Base-by-base conservation (phyloP, 2,329 filamentous ascomycete genomes). In the Mycosphaerella arachidis region DNA sequence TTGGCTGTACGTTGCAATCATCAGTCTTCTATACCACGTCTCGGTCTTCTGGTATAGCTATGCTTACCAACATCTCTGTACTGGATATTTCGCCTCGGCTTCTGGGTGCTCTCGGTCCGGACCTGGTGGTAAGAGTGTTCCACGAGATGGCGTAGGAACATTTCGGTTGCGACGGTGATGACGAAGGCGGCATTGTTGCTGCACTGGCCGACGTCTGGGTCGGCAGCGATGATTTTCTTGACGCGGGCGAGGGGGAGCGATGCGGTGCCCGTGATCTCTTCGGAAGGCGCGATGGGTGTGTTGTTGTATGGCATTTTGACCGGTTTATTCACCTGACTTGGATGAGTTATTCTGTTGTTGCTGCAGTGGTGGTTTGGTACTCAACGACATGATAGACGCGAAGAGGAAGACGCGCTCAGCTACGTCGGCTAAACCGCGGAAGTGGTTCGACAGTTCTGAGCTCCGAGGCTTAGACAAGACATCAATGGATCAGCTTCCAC, bases 151-250 rank as follows among this genome's bases (percentile, higher is more conserved):
- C 96, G 91, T 67, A 99, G 88, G 78, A 99, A 97, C 83, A 96
- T 87, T 77, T 99, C 94, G 3, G 94, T 92, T 24, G 94, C 94
- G 61, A 96, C 83, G 1, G 93, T 92, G 70, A 97, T 95, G 59
- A 93, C 87, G 74, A 97, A 97, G 20, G 92, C 90, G 56, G 93
- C 93, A 71, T 96, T 96, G 75, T 92, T 96, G 51, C 92, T 96
- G 75, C 91, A 96, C 72, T 90, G 85, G 63, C 81, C 82, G 63
- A 96, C 89, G 63, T 97, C 93, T 48, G 90, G 86, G 75, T 99
- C 94, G 59, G 91, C 84, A 53, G 86, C 84, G 62, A 99, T 91
- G 73, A 99, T 96, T 78, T 96, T 96, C 78, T 97, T 97, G 60
- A 99, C 91, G 70, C 94, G 86, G 18, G 94, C 90, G 58, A 97